Evolutionary conservation across 306 rosid species (phyloP).

Genomic region (Pachyrhizus erosus): DNA sequence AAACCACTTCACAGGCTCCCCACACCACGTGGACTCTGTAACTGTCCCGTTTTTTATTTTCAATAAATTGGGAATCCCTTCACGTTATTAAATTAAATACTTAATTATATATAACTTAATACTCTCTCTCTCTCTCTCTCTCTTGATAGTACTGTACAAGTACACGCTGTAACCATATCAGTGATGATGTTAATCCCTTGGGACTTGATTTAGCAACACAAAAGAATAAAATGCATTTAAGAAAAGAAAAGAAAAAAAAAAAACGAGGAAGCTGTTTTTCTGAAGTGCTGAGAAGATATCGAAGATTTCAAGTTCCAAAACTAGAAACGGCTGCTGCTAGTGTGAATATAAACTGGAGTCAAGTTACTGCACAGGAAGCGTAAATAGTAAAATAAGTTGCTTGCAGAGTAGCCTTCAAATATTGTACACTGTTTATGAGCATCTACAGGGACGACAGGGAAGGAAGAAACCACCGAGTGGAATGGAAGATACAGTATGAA

Average conservation of each 20-base stretch:
- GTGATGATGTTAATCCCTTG: neutral
- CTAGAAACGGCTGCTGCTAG: neutral
- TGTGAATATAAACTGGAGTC: neutral
- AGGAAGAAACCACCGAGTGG: neutral
- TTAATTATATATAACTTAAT: neutral
- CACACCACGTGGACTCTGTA: slow-evolving; percentile 34
- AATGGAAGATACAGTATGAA: neutral
- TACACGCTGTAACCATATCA: slow-evolving; percentile 14
- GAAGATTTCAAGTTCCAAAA: neutral
- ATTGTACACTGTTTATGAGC: slow-evolving; percentile 39
- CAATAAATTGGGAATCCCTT: neutral
- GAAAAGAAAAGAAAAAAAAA: neutral
- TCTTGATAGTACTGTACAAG: no score
- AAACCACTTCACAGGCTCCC: neutral
- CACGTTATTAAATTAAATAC: neutral
- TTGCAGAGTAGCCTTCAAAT: slow-evolving; percentile 20
- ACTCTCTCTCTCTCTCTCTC: neutral
- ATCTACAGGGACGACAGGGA: slow-evolving; percentile 30
- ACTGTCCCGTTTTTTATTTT: neutral
- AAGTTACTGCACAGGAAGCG: neutral
- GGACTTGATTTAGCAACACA: neutral
- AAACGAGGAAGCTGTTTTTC: neutral
- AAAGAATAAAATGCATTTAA: neutral
- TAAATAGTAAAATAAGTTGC: slow-evolving; percentile 16
- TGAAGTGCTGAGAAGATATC: neutral